Evolutionary conservation across 139 green algal genomes (phyloP), one percentile per base, ranked within the genome.

Genomic region (Micractinium conductrix): DNA sequence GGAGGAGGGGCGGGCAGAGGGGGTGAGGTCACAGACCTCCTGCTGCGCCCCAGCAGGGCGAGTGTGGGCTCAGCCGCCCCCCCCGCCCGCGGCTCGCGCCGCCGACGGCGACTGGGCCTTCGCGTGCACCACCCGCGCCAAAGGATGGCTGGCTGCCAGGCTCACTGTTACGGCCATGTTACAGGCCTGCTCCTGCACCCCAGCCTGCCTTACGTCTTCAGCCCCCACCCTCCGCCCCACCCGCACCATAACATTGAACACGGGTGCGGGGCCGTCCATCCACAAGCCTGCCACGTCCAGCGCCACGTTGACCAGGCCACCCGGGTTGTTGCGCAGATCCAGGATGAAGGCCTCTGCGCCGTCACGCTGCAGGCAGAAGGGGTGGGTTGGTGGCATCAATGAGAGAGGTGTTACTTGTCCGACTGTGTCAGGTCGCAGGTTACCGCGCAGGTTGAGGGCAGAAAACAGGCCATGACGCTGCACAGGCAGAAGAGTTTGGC

Each of bases 241-340:
- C n/a, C n/a, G n/a, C n/a, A n/a, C n/a, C n/a, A n/a, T n/a, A n/a
- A 91, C 79, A 30, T 86, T 87, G 78, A 91, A 86, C 24, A 91
- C 43, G n/a, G 72, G 72, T 24, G 70, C 43, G 19, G 53, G 48
- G 5, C 83, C 86, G 72, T 93, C 87, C 53, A 96, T 86, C 91
- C 91, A 96, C 40, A 96, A 88, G 35, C 78, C 65, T 0, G 94
- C 94, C 42, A 95, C 81, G 58, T 96, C 93, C 79, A 97, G 73
- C 28, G 90, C 91, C 24, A 92, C 84, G 14, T 89, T 87, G 60
- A 99, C 95, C 70, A 99, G 89, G 19, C 96, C 96, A 17, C 96
- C 96, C 22, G 95, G 95, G 88, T 99, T 99, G 91, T 94, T 94
- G 40, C 97, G 91, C 78, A 99, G 85, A 86, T 99, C 97, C 44